A percentile compares a stretch with the other conserved stretches of the same genome.
Evolutionary conservation across 2,329 filamentous ascomycete genomes (phyloP).

Genomic region (Stachybotrys echinatus): DNA sequence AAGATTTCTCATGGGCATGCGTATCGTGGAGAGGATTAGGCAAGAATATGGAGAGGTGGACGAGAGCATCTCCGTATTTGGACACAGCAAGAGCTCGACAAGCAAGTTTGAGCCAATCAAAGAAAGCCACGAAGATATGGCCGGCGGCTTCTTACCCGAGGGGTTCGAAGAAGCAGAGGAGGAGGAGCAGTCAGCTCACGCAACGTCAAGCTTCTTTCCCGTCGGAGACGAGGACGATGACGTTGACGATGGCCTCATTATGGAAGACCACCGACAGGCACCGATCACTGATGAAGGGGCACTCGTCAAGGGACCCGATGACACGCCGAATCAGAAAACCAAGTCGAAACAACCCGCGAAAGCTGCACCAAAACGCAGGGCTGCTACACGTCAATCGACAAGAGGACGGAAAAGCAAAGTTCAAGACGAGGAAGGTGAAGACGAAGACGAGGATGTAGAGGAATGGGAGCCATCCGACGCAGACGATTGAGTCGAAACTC

Average conservation of each 20-base stretch:
- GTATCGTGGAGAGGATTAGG: slow-evolving; percentile 72
- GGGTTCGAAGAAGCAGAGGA: slow-evolving; percentile 43
- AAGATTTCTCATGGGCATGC: slow-evolving; percentile 78
- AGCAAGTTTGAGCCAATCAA: slow-evolving; percentile 11
- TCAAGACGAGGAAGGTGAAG: not conserved
- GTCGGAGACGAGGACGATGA: slow-evolving; percentile 37
- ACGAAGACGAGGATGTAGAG: not conserved
- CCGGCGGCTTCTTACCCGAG: slow-evolving; percentile 57
- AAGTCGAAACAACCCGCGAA: not conserved
- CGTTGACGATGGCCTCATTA: slow-evolving; percentile 25
- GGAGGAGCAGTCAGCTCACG: slow-evolving; percentile 15
- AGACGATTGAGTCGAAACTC: not conserved
- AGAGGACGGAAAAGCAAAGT: not conserved
- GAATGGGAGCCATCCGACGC: not conserved
- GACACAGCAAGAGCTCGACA: slow-evolving; percentile 33
- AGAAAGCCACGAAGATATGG: slow-evolving; percentile 44
- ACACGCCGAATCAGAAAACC: not conserved
- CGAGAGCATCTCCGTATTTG: slow-evolving; percentile 48
- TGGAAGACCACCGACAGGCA: slow-evolving; percentile 20
- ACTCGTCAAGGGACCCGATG: not conserved
- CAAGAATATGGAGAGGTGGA: slow-evolving; percentile 67
- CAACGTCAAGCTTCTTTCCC: slow-evolving; percentile 44
- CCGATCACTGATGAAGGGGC: not conserved
- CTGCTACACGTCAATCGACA: not conserved
- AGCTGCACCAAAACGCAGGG: not conserved